Base-by-base conservation (phyloP, 768 basidiomycete genomes). In the Kwoniella bestiolae region DNA sequence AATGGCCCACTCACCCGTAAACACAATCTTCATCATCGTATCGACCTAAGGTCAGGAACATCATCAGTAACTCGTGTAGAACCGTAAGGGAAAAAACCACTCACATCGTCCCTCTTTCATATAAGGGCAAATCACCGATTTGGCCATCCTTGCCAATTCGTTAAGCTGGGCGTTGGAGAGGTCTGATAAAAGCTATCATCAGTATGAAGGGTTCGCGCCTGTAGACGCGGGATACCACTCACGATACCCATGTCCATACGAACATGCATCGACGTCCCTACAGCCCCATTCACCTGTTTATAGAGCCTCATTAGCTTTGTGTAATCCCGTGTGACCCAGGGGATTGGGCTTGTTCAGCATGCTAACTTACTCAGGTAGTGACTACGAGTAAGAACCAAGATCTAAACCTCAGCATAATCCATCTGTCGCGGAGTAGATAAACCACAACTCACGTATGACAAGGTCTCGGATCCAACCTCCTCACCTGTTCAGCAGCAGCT, bases 381-480 rank as follows among this genome's bases (percentile, higher is more conserved):
- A 34, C 73, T 75, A 35, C 16, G 34, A 26, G 8, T 18, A 32
- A 23, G 9, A 5, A 38, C 25, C 47, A 31, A 34, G 31, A 5
- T 34, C 53, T 8, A 60, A 7, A 45, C 25, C 3, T 46, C n/a
- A 31, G 28, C 34, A 56, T 31, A 52, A 21, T 50, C 29, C 18
- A 29, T n/a, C 23, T n/a, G 12, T 31, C 26, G 12, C 26, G 14
- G 14, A n/a, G 55, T 21, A 12, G 28, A 21, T 16, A 34, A 31
- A 47, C 25, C 9, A 45, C 16, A 4, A 74, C 77, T 71, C 68
- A 78, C 77, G 75, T 72, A 64, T 79, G 77, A 67, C 77, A 79
- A 55, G 77, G 77, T 51, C 77, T 58, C 38, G 77, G 77, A 28
- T 67, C 65, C 28, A 76, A 58, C 18, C 59, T 60, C 32, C 77